These are phyloP conservation scores for Myxozyma melibiosi DNA, from an alignment of 805 yeast genomes.

Conservation along the genomic window DNA sequence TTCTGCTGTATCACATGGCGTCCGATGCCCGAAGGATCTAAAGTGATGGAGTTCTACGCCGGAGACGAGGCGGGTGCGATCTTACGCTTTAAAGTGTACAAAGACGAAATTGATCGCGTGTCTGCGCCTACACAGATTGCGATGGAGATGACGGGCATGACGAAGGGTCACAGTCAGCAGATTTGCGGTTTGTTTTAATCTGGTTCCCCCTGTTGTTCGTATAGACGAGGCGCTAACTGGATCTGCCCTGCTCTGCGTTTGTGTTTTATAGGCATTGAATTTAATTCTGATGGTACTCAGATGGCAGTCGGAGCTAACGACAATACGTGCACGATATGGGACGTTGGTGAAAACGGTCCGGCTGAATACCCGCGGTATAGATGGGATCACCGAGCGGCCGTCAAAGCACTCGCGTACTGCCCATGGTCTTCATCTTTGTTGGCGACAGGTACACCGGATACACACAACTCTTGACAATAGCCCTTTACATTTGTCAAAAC, in stretches of 20 bases:
- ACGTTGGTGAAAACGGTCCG: slow-evolving; percentile 50
- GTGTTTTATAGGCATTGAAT: slow-evolving; percentile 53
- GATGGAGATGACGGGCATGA: slow-evolving; percentile 18
- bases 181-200: slow-evolving; percentile 35
- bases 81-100: slow-evolving; percentile 15
- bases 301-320: slow-evolving; percentile 86
- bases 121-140: neutral
- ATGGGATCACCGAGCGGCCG: slow-evolving; percentile 79
- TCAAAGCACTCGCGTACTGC: slow-evolving; percentile 85
- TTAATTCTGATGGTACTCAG: slow-evolving; percentile 56
- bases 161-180: slow-evolving; percentile 37
- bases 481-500: too few relatives aligned
- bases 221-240: too few relatives aligned
- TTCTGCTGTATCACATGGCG: slow-evolving; percentile 35
- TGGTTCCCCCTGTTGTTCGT: too few relatives aligned
- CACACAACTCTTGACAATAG: too few relatives aligned
- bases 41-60: slow-evolving; percentile 27
- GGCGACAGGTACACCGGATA: slow-evolving; percentile 57
- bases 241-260: too few relatives aligned
- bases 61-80: slow-evolving; percentile 37
- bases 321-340: slow-evolving; percentile 78
- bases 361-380: slow-evolving; percentile 44
- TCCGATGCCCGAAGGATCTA: slow-evolving; percentile 12
- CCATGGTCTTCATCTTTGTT: slow-evolving; percentile 83
- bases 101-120: neutral